phyloP scores from a whole-genome alignment of 2,329 filamentous ascomycete species.

The Paracoccidioides lutzii region DNA sequence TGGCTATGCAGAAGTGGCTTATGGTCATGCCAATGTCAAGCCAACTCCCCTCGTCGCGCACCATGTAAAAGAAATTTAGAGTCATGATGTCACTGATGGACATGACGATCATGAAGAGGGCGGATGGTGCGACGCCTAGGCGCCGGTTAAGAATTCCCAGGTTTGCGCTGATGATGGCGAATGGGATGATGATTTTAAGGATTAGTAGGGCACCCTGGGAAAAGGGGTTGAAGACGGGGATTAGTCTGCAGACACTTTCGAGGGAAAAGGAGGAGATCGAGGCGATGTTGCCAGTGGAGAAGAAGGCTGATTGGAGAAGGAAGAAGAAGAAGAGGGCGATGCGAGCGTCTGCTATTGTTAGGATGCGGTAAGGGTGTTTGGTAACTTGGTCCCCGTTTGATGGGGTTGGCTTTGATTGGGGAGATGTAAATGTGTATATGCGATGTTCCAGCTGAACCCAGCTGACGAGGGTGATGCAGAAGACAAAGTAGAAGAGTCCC shows the following conservation, averaged over 20 bases:
- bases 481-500: conserved; percentile 86
- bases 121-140: conserved; percentile 71
- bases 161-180: conserved; percentile 82
- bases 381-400: conserved; percentile 6
- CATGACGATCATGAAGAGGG: conserved; percentile 90
- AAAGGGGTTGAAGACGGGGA: conserved; percentile 90
- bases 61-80: conserved; percentile 94
- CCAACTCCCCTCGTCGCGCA: conserved; percentile 93
- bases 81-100: conserved; percentile 83
- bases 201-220: conserved; percentile 76
- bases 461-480: conserved; percentile 65
- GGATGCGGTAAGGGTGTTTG: conserved; percentile 43
- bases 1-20: conserved; percentile 88
- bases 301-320: conserved; percentile 88
- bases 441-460: conserved; percentile 90
- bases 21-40: conserved; percentile 95
- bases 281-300: conserved; percentile 91
- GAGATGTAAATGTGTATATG: conserved; percentile 40
- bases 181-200: conserved; percentile 84
- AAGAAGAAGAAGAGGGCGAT: conserved; percentile 92
- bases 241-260: conserved; percentile 73
- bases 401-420: conserved; percentile 6
- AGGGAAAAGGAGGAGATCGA: conserved; percentile 88
- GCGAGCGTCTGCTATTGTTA: conserved; percentile 71
- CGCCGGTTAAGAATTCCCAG: conserved; percentile 82